Evolutionary conservation across 179 eudicot species (phyloP), one percentile per base, ranked within the genome.

Genomic region (Pouteria campechiana): DNA sequence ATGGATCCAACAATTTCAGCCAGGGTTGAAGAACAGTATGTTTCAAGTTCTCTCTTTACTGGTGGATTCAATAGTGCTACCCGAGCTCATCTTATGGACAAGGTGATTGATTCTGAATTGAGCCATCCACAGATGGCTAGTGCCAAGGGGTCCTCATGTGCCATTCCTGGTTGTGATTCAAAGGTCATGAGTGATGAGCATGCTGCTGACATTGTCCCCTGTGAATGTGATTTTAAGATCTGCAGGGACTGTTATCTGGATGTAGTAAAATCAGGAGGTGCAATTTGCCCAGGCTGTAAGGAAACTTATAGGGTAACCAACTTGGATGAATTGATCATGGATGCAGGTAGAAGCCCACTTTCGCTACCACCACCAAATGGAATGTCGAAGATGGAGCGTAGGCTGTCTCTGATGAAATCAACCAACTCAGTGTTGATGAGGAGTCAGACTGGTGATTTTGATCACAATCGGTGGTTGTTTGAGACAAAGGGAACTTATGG

Each of bases 401-500:
- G 86, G 52, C 38, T 85, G 68, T 89, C 97, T 2, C 10, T 89
- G 46, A 75, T 89, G 81, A 78, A 72, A 55, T 81, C 93, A 9
- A 76, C 76, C 3, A 71, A 71, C 52, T 74, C 94, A 0, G 51
- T 48, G 58, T 65, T 83, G 28, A 68, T 63, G 81, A 83, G 94
- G 64, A 87, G 94, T 42, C 94, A 83, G 49, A 87, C 90, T 5
- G 81, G 63, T 8, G 94, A 87, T 38, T 87, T 87, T 64, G 96
- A 87, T 70, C 89, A 79, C 48, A 79, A 73, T 25, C 52, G 90
- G 12, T 87, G 94, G 96, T 61, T 83, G 20, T 87, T 73, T 31
- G 96, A 86, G 37, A 82, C 85, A 4, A 82, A 72, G 59, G 96
- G 88, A 17, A 86, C 93, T 6, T 86, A 86, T 49, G 89, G 96